Evolutionary conservation across 1,284 basidiomycete species (phyloP), one percentile per base, ranked within the genome.

Genomic region (Ganoderma multipileum): DNA sequence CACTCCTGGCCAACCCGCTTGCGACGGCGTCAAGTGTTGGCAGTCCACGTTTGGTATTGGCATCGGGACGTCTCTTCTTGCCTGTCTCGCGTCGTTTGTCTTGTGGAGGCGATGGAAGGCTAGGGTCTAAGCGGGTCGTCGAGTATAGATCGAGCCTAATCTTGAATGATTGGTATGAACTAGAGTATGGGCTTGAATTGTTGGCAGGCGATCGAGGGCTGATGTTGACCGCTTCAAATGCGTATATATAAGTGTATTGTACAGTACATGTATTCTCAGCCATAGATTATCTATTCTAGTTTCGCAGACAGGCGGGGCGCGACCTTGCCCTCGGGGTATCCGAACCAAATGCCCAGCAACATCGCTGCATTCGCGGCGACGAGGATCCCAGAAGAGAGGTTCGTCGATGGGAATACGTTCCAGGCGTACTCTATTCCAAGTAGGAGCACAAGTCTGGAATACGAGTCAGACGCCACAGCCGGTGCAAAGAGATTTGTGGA

Each of bases 391-490:
- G 95, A 97, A 0, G 94, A 96, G 2, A 89, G 54, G 0, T 79
- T 70, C 0, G 95, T 97, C 0, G 95, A 93, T 1, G 96, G 96
- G 76, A 90, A 96, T 0, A 92, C 87, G 72, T 95, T 94, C 95
- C 96, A 97, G 4, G 93, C 88, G 77, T 92, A 95, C 79, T 97
- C 96, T 69, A 96, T 89, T 26, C 82, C 83, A 1, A 83, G 70
- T 28, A 95, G 81, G 11, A 96, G 76, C 4, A 77, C 75, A 23
- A 95, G 73, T 74, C 96, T 97, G 74, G 30, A 61, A 66, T 3
- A 16, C 18, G 3, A 8, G 23, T 33, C 1, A 14, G 33, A 38
- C 33, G 26, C 1, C 28, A 11, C 33, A 26, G 23, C 47, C 12
- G 61, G 67, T 47, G n/a, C 59, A 63, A 30, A 42, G n/a, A 65